Base-by-base conservation (phyloP, 768 basidiomycete genomes). In the Rhodotorula toruloides region DNA sequence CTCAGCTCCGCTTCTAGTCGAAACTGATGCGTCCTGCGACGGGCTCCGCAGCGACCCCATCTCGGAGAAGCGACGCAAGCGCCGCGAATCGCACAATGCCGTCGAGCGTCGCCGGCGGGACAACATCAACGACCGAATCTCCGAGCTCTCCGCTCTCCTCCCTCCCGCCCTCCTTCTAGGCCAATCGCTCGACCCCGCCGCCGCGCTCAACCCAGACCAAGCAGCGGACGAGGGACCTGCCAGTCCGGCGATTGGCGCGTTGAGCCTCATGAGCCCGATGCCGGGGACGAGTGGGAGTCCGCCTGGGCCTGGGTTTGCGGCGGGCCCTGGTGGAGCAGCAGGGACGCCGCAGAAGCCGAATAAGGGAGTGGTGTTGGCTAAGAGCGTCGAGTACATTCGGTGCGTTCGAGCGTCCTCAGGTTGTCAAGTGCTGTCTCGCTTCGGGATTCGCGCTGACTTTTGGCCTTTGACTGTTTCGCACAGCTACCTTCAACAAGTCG, bases 81-180 rank as follows among this genome's bases (percentile, higher is more conserved):
- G 91, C 54, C 79, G 91, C 65, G 91, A 93, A 78, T 87, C 85
- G 13, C 91, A 96, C 76, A 96, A 96, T 72, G 90, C 90, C 4
- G 91, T 96, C 70, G 91, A 96, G 80, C 81, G 91, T 25, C 79
- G 91, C 34, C 75, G 91, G 65, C 77, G 91, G 54, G 91, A 96
- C 75, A 93, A 92, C 76, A 96, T 96, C 77, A 96, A 96, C 78
- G 91, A 96, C 79, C 90, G 91, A 78, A 96, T 96, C 72, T 83
- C 84, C 44, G 91, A 96, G 76, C 83, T 96, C 2, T 88, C 91
- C 27, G 87, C 87, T 29, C 81, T 96, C 50, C 87, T 96, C 66
- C 91, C 91, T 2, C 91, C 91, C 76, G 86, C 86, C 73, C 82
- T 92, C 78, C 80, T 91, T 42, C 47, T 22, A 4, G 34, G 54